Evolutionary conservation across 805 yeast species (phyloP), one percentile per base, ranked within the genome.

Genomic region (Saccharomyces jurei): DNA sequence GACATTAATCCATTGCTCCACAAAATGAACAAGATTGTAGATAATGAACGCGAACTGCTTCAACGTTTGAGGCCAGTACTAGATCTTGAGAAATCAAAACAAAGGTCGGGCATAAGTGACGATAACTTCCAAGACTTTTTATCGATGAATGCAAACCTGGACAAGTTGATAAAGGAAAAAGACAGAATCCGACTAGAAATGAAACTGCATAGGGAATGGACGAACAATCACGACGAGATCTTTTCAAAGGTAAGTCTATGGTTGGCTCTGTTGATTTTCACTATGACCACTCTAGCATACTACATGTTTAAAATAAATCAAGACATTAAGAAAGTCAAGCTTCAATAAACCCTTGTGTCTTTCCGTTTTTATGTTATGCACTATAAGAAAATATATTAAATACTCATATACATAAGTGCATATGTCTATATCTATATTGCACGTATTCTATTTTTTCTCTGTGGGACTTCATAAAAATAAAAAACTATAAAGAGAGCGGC

Each of bases 291-390:
- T 3, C 64, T 70, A 69, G 69, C 68, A 3, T 70, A 70, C 55
- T 68, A 67, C 50, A 70, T 72, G n/a, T 69, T 66, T 55, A 63
- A 57, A 52, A 69, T 69, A 30, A 67, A 66, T 51, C 71, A 68
- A 60, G 72, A 70, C 48, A 68, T 70, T 48, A 62, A 61, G 13
- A 70, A 70, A 54, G 67, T 71, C 14, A 70, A 70, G 54, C 52
- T 67, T 32, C 54, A 69, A 46, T 70, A 59, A 4, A 17, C 25
- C 9, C 25, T 36, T n/a, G 25, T 17, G 11, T 36, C 22, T n/a
- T 6, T 32, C 17, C 9, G 22, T 36, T 36, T 6, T 17, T 3
- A 8, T 2, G 25, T 25, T 36, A 17, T 11, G 17, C 1, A 9
- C 9, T n/a, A 32, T 32, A 29, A 29, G 31, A 29, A 29, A 29